These are phyloP conservation scores for Geoglossum cookeanum DNA, from an alignment of 2,329 filamentous ascomycete species.

Conservation along the genomic window DNA sequence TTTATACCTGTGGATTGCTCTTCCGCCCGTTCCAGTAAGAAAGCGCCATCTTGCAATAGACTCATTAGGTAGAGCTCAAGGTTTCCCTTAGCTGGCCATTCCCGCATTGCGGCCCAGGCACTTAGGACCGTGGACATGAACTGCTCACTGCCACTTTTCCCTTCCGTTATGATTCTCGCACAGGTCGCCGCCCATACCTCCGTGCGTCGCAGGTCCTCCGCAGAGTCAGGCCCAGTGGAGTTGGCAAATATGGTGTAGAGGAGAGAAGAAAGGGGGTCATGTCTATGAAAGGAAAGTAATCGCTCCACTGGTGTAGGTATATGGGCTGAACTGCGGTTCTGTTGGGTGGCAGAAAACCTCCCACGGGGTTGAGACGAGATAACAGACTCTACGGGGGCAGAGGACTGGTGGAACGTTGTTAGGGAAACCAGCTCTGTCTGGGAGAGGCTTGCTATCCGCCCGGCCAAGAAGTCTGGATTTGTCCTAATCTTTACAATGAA, in stretches of 20 bases:
- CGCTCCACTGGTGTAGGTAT: constrained; percentile 54
- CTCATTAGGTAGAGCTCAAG: constrained; percentile 93
- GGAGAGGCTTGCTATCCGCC: constrained; percentile 57
- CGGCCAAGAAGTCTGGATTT: constrained; percentile 73
- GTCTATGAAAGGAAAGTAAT: constrained; percentile 71
- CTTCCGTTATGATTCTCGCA: constrained; percentile 61
- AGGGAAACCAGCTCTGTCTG: constrained; percentile 59
- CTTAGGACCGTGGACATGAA: constrained; percentile 73
- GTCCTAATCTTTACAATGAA: constrained; percentile 70
- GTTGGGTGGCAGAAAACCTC: constrained; percentile 28
- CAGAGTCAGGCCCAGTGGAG: constrained; percentile 61
- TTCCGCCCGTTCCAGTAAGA: constrained; percentile 70
- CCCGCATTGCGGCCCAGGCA: constrained; percentile 67
- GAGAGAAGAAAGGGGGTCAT: constrained; percentile 67
- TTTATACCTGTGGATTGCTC: constrained; percentile 50
- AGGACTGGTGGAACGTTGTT: constrained; percentile 55
- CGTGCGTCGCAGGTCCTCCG: constrained; percentile 60
- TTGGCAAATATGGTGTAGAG: constrained; percentile 82
- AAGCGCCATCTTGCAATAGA: constrained; percentile 79
- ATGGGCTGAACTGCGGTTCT: constrained; percentile 27
- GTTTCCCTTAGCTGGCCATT: constrained; percentile 77
- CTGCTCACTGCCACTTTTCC: constrained; percentile 56
- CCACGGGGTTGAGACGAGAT: constrained; percentile 44
- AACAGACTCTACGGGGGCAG: constrained; percentile 70
- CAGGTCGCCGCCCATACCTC: constrained; percentile 80